Evolutionary conservation across 306 rosid genomes (phyloP).

Genomic region (Castanea crenata): DNA sequence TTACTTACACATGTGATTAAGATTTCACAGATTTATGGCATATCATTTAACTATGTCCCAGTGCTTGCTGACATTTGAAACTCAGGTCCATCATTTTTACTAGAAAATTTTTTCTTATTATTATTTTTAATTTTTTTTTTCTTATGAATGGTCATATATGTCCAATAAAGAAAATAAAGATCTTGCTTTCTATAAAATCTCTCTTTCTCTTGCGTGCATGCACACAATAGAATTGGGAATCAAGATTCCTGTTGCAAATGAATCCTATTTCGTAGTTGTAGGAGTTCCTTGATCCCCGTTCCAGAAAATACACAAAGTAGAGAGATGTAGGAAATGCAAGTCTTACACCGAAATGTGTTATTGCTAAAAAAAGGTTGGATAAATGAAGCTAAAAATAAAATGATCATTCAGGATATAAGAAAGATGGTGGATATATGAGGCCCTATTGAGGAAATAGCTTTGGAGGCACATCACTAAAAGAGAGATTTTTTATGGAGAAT

Average conservation of each 20-base stretch:
- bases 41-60: neutral
- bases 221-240: neutral
- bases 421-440: neutral
- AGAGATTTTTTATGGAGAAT: no score
- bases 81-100: neutral
- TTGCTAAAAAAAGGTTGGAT: neutral
- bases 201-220: no score
- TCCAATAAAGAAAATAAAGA: neutral
- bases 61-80: neutral
- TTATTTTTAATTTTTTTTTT: neutral
- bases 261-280: neutral
- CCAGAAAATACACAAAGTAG: neutral
- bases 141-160: neutral
- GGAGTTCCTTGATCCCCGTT: neutral
- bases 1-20: neutral
- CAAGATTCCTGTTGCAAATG: neutral
- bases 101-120: neutral
- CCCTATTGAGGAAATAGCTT: no score
- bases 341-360: neutral
- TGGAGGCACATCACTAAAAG: no score
- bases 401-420: neutral
- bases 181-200: neutral
- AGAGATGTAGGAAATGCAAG: neutral
- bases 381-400: neutral
- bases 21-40: neutral